These are phyloP conservation scores for Populus alba DNA, from an alignment of 345 rosid species.

Conservation along the genomic window DNA sequence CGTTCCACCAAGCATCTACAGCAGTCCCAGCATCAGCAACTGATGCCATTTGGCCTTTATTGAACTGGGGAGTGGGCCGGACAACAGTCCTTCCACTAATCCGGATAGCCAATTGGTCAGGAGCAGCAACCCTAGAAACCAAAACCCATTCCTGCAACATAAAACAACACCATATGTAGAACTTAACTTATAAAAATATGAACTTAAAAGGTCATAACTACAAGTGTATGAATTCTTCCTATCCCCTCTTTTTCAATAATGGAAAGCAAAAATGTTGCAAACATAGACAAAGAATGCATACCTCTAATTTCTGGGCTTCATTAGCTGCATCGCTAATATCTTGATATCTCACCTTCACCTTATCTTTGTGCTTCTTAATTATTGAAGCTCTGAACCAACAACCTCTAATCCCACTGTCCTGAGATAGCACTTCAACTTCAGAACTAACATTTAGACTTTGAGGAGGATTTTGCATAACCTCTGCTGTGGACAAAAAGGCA, in stretches of 20 bases:
- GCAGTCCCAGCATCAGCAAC: constrained; percentile 47
- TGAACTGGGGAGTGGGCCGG: constrained; percentile 41
- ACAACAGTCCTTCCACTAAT: constrained; percentile 48
- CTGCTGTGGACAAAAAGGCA: constrained; percentile 10
- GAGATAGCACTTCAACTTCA: constrained; percentile 65
- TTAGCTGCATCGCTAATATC: constrained; percentile 64
- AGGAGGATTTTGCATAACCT: constrained; percentile 15
- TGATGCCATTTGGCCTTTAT: constrained; percentile 18
- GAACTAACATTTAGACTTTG: constrained; percentile 50
- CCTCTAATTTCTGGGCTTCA: constrained; percentile 70
- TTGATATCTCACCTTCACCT: constrained; percentile 75
- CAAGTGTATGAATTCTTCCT: neutral
- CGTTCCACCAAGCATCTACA: constrained; percentile 86
- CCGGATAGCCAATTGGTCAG: constrained; percentile 53
- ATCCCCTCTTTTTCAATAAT: neutral
- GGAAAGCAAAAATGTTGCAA: neutral
- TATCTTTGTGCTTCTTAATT: constrained; percentile 56
- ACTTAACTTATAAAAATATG: too few relatives aligned
- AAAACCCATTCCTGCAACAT: constrained; percentile 69
- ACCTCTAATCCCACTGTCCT: constrained; percentile 84
- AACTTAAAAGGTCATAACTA: neutral
- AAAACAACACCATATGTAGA: neutral
- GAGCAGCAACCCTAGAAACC: constrained; percentile 49
- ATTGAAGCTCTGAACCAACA: constrained; percentile 78
- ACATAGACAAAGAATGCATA: constrained; percentile 1